Evolutionary conservation across 495 filamentous ascomycete species (phyloP).

Genomic region (Hyphodiscus hymeniophilus): DNA sequence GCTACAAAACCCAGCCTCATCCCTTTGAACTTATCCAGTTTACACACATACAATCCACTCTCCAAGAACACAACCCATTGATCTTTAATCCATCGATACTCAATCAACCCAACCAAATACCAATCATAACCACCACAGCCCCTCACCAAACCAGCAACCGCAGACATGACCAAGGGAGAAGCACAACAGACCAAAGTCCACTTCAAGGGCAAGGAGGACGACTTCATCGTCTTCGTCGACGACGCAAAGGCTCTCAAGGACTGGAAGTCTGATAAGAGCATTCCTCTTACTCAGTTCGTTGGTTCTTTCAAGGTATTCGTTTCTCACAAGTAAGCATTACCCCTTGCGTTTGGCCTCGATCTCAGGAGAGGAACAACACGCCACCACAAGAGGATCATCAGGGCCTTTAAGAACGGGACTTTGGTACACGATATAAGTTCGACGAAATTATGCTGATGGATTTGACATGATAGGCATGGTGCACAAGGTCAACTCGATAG

Average conservation of each 20-base stretch:
- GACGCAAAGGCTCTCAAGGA: constrained; percentile 60
- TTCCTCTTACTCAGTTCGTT: constrained; percentile 78
- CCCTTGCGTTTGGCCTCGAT: constrained; percentile 8
- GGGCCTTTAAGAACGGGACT: too few relatives aligned
- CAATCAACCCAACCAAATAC: neutral
- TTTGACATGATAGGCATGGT: constrained; percentile 83
- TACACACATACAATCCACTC: neutral
- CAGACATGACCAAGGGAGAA: constrained; percentile 74
- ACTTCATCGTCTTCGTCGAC: constrained; percentile 89
- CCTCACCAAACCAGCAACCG: constrained; percentile 1
- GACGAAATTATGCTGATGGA: too few relatives aligned
- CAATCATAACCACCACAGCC: neutral
- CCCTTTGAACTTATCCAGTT: neutral
- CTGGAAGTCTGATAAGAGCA: constrained; percentile 73
- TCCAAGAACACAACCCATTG: neutral
- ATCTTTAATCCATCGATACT: neutral
- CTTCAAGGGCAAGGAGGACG: constrained; percentile 81
- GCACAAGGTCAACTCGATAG: constrained; percentile 69
- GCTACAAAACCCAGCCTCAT: constrained; percentile 19
- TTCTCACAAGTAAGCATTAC: constrained; percentile 70
- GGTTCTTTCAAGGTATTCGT: constrained; percentile 84
- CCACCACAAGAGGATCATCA: too few relatives aligned
- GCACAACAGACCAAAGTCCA: constrained; percentile 68
- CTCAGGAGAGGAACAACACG: too few relatives aligned
- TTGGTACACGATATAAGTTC: too few relatives aligned